These are phyloP conservation scores for Posidonia australis DNA, from an alignment of 106 monocot genomes.

Conservation along the genomic window DNA sequence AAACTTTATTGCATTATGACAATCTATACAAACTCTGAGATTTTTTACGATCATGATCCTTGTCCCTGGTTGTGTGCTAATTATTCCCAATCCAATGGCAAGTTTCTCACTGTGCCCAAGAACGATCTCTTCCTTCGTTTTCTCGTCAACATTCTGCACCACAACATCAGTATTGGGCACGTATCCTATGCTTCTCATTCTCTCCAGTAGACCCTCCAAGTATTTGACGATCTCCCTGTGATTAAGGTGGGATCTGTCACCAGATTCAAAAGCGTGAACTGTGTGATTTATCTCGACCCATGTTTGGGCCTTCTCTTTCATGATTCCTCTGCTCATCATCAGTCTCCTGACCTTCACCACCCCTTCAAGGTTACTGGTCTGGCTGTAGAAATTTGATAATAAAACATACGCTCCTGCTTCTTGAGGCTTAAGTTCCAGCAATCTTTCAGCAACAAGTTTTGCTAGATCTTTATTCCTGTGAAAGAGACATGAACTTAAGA, in stretches of 20 bases:
- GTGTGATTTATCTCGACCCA: slow-evolving; percentile 55
- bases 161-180: slow-evolving; percentile 29
- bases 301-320: slow-evolving; percentile 49
- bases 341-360: slow-evolving; percentile 9
- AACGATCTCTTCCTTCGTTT: slow-evolving; percentile 37
- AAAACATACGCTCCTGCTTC: slow-evolving; percentile 24
- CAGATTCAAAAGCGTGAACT: slow-evolving; percentile 41
- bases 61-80: slow-evolving; percentile 26
- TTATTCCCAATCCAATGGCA: slow-evolving; percentile 49
- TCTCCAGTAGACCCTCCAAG: slow-evolving; percentile 25
- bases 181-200: slow-evolving; percentile 35
- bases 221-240: slow-evolving; percentile 35
- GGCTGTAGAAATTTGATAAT: slow-evolving; percentile 45
- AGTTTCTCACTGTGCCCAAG: slow-evolving; percentile 59
- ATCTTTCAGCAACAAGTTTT: not conserved
- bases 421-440: slow-evolving; percentile 4
- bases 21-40: slow-evolving; percentile 48
- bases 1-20: slow-evolving; percentile 49
- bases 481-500: slow-evolving; percentile 18
- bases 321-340: slow-evolving; percentile 18
- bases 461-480: slow-evolving; percentile 4
- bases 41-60: slow-evolving; percentile 60
- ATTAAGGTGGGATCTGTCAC: slow-evolving; percentile 45
- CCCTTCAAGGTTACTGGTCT: slow-evolving; percentile 32
- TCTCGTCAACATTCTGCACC: slow-evolving; percentile 34